Evolutionary conservation across 169 alveolate species (phyloP).

Genomic region (Plasmodium vivax): DNA sequence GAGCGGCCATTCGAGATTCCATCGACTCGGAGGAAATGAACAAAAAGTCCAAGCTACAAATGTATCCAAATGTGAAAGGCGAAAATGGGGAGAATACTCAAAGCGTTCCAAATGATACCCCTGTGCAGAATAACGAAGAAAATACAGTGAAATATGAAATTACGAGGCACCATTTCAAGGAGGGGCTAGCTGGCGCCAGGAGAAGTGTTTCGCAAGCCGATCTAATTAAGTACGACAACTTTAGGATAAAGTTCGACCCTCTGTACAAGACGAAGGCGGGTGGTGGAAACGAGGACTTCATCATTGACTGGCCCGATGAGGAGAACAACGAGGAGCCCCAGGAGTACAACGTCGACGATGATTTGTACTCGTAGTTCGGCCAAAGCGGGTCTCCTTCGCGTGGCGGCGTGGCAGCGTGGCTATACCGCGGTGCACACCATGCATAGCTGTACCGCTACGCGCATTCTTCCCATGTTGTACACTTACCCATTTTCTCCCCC

Average conservation of each 20-base stretch:
- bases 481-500: background rate
- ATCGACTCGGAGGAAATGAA: constrained; percentile 88
- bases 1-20: constrained; percentile 99
- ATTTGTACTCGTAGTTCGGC: constrained; percentile 50
- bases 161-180: constrained; percentile 98
- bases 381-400: background rate
- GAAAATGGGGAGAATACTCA: constrained; percentile 77
- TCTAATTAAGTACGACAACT: constrained; percentile 94
- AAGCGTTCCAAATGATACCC: background rate
- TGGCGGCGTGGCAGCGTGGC: background rate
- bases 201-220: constrained; percentile 96
- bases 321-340: constrained; percentile 74
- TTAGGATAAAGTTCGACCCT: constrained; percentile 99
- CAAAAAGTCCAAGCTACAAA: constrained; percentile 76
- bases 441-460: background rate
- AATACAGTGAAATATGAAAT: constrained; percentile 95
- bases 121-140: constrained; percentile 76
- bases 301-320: constrained; percentile 95
- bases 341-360: constrained; percentile 69
- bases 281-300: constrained; percentile 88
- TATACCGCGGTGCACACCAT: background rate
- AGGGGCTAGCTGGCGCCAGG: constrained; percentile 98
- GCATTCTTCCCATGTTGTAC: background rate
- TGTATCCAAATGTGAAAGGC: constrained; percentile 63
- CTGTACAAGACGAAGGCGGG: constrained; percentile 94